phyloP scores from a whole-genome alignment of 2,329 filamentous ascomycete species.

The Pseudogymnoascus sp. region DNA sequence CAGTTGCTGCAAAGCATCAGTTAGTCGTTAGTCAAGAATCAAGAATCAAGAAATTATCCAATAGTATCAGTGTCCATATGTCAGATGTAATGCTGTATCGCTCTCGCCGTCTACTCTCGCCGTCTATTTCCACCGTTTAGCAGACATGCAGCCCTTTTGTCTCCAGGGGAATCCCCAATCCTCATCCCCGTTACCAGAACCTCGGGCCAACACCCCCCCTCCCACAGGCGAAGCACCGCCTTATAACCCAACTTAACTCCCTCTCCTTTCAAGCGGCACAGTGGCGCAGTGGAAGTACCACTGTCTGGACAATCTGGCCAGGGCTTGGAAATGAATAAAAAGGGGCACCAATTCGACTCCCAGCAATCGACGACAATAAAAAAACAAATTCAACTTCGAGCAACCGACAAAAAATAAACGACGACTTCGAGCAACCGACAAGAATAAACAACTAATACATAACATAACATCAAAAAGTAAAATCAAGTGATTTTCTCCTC shows the following conservation, averaged over 20 bases:
- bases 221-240: constrained; percentile 1
- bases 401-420: no score
- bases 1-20: neutral
- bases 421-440: no score
- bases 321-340: neutral
- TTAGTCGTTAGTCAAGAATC: neutral
- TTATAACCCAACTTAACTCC: neutral
- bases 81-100: neutral
- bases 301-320: constrained; percentile 1
- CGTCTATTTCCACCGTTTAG: no score
- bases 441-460: neutral
- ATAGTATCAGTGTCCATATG: neutral
- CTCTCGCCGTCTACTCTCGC: neutral
- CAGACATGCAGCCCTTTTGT: neutral
- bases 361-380: neutral
- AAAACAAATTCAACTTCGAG: neutral
- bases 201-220: neutral
- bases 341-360: neutral
- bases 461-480: neutral
- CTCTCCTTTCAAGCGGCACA: neutral
- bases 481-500: no score
- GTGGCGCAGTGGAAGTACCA: neutral
- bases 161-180: neutral
- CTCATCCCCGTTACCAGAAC: neutral
- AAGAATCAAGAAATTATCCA: neutral